Evolutionary conservation across 2,329 filamentous ascomycete species (phyloP).

Genomic region (Apiospora sp.): DNA sequence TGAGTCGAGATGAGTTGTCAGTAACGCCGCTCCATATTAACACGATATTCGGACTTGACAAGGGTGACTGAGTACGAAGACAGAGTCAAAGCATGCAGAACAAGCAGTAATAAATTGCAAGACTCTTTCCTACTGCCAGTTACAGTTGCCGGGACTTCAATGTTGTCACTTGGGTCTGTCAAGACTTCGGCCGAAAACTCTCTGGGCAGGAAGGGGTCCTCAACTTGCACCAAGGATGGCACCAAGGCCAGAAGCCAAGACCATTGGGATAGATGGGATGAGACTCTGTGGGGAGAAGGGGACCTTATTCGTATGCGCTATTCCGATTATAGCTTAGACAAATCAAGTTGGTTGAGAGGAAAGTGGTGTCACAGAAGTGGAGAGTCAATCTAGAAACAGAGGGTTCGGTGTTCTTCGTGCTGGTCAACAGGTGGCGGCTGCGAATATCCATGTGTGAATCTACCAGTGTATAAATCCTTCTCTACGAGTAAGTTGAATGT

Average conservation of each 20-base stretch:
- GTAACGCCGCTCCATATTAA: constrained; percentile 3
- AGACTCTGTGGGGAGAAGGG: constrained; percentile 20
- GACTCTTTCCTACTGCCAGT: not conserved
- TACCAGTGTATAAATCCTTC: not conserved
- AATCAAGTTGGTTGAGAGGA: constrained; percentile 25
- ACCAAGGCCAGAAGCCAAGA: not conserved
- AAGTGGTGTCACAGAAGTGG: constrained; percentile 18
- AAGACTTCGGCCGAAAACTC: constrained; percentile 12
- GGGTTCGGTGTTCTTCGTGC: constrained; percentile 8
- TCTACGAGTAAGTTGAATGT: not conserved
- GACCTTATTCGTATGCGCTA: not conserved
- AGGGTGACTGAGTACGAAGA: not conserved
- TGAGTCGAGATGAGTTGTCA: constrained; percentile 4
- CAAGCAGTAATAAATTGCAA: not conserved
- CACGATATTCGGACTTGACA: not conserved
- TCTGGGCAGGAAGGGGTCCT: constrained; percentile 11
- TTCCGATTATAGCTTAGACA: not conserved
- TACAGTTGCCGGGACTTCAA: not conserved
- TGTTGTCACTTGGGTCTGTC: not conserved
- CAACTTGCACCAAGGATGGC: not conserved
- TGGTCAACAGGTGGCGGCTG: not conserved
- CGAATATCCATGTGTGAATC: not conserved
- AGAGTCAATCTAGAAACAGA: constrained; percentile 15
- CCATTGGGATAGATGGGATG: constrained; percentile 20
- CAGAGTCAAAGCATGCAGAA: not conserved